These are phyloP conservation scores for Hyaloperonospora brassicae DNA, from an alignment of 352 stramenopile genomes.

Conservation along the genomic window DNA sequence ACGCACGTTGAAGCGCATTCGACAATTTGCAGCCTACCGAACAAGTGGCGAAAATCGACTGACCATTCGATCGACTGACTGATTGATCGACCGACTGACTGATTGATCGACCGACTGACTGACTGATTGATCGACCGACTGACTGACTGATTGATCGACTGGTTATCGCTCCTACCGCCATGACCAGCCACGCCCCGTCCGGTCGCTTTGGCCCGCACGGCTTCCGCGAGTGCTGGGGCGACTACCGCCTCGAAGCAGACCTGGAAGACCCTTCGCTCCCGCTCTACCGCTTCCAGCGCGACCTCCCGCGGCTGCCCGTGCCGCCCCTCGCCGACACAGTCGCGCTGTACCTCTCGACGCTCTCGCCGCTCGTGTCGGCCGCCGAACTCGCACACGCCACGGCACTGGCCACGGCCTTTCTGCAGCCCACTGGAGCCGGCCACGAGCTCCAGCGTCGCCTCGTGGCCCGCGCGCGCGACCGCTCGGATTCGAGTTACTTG, in stretches of 20 bases:
- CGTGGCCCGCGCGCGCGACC: conserved; percentile 39
- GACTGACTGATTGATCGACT: background rate
- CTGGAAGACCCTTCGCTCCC: conserved; percentile 42
- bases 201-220: conserved; percentile 50
- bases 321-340: conserved; percentile 86
- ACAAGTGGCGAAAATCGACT: background rate
- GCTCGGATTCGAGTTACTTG: conserved; percentile 59
- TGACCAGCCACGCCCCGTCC: conserved; percentile 9
- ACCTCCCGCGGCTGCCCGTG: conserved; percentile 87
- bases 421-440: conserved; percentile 49
- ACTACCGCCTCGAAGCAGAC: conserved; percentile 77
- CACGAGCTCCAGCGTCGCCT: conserved; percentile 73
- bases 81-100: too few relatives aligned
- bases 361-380: conserved; percentile 70
- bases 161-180: conserved; percentile 11
- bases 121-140: background rate
- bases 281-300: conserved; percentile 78
- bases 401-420: conserved; percentile 60
- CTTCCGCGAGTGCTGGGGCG: conserved; percentile 93
- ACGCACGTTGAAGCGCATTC: conserved; percentile 14
- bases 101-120: too few relatives aligned
- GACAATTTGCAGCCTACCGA: conserved; percentile 6
- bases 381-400: conserved; percentile 68
- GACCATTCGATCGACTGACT: too few relatives aligned
- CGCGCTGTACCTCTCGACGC: conserved; percentile 83